phyloP scores from a whole-genome alignment of 2,329 filamentous ascomycete genomes.

The Paraphaeosphaeria sporulosa region DNA sequence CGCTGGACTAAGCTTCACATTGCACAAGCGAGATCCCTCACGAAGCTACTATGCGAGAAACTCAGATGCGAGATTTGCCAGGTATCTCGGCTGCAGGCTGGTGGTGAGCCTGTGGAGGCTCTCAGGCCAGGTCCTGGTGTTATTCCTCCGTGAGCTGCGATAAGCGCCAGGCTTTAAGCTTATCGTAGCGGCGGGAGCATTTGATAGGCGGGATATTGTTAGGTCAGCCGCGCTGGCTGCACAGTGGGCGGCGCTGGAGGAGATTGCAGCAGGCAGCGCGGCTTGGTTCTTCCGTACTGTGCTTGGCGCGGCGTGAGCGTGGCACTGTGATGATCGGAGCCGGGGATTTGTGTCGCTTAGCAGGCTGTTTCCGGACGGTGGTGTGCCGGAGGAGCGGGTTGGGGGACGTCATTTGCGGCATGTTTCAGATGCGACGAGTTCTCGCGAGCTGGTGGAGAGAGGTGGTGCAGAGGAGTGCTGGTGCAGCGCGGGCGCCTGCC shows the following conservation, averaged over 20 bases:
- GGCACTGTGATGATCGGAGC: slow-evolving; percentile 5
- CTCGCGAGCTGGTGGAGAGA: slow-evolving; percentile 7
- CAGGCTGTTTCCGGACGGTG: background rate
- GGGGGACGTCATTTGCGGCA: slow-evolving; percentile 9
- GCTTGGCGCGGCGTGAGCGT: slow-evolving; percentile 3
- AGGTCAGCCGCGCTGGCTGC: slow-evolving; percentile 1
- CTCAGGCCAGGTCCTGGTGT: background rate
- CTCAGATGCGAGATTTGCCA: slow-evolving; percentile 4
- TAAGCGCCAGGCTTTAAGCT: slow-evolving; percentile 6
- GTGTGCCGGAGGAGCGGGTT: slow-evolving; percentile 4
- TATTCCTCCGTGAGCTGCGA: slow-evolving; percentile 7
- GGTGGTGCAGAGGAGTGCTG: background rate
- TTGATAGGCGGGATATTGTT: slow-evolving; percentile 12
- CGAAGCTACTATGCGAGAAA: slow-evolving; percentile 3
- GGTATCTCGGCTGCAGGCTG: background rate
- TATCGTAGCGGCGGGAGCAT: background rate
- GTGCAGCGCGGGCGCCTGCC: background rate
- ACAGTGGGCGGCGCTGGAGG: slow-evolving; percentile 1
- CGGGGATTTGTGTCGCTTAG: slow-evolving; percentile 10
- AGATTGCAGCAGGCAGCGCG: slow-evolving; percentile 10
- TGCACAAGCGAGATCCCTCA: background rate
- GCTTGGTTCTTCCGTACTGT: slow-evolving; percentile 1
- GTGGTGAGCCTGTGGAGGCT: slow-evolving; percentile 4
- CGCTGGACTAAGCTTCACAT: background rate
- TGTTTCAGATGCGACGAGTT: slow-evolving; percentile 3